phyloP scores from a whole-genome alignment of 805 yeast species.

The Candida glaebosa region DNA sequence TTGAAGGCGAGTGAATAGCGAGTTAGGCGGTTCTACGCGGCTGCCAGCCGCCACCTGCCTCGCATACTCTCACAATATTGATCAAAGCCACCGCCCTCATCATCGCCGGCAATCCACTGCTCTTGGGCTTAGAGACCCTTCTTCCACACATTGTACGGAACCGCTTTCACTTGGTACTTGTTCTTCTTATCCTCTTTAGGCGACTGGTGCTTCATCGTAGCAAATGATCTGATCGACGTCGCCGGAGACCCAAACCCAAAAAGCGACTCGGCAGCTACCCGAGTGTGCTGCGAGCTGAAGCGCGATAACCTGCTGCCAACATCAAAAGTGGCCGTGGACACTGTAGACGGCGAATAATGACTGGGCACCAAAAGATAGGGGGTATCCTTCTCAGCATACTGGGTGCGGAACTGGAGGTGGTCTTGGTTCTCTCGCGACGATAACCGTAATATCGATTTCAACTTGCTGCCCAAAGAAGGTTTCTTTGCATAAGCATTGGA shows the following conservation, averaged over 20 bases:
- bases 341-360: not conserved
- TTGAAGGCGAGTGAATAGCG: too few relatives aligned
- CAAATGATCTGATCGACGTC: not conserved
- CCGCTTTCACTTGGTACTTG: too few relatives aligned
- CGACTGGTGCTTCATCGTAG: too few relatives aligned
- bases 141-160: too few relatives aligned
- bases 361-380: not conserved
- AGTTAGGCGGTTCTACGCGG: too few relatives aligned
- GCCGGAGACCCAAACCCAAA: not conserved
- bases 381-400: not conserved
- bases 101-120: too few relatives aligned
- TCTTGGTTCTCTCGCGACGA: not conserved
- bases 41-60: too few relatives aligned
- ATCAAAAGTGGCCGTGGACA: not conserved
- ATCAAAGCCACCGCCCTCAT: too few relatives aligned
- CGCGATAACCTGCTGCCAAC: not conserved
- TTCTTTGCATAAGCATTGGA: not conserved
- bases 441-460: not conserved
- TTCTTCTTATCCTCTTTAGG: too few relatives aligned
- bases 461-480: not conserved
- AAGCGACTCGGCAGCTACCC: not conserved
- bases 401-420: not conserved
- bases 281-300: not conserved
- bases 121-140: too few relatives aligned
- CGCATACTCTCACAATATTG: too few relatives aligned